Base-by-base conservation (phyloP, 2,329 filamentous ascomycete species). In the Penicillium janthinellum region DNA sequence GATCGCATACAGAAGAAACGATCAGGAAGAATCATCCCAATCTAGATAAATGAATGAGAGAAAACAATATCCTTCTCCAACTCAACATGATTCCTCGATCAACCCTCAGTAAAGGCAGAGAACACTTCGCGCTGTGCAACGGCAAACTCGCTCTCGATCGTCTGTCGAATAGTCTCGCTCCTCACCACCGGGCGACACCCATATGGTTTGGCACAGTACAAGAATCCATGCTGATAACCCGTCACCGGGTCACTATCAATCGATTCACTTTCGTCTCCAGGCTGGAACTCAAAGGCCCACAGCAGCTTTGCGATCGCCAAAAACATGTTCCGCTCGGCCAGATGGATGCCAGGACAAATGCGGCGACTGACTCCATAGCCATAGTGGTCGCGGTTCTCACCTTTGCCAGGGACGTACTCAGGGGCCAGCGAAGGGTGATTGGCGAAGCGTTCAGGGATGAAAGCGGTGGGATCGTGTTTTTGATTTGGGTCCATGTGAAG, bases 401-500 rank as follows among this genome's bases (percentile, higher is more conserved):
- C 12, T n/a, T 14, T 14, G 12, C 37, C 37, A 5, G 37, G 12
- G 12, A n/a, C 37, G 37, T 38, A 38, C 8, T 56, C 44, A 6
- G 54, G 54, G 4, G 54, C 54, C 8, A 56, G 35, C 1, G 44
- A 22, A 5, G 44, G 47, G 22, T 49, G 37, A 2, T 44, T 44
- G n/a, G 37, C 39, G 11, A 49, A 76, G 7, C 72, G 70, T 10
- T 69, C 63, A 0, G 75, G 72, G 14, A 67, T 38, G 63, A 77
- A 76, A 1, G 54, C 38, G 12, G 69, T 60, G 2, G 75, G 74
- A 7, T 75, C 58, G 1, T 55, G n/a, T 20, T 61, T 71, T 4
- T 59, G 59, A 14, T 57, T 57, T 17, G 62, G 59, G 38, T 75
- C 70, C 35, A 73, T 66, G 49, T 79, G 77, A 54, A 80, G 74